Conservation (phyloP, 371 early-diverging fungal genomes). For the Mucor piriformis region DNA sequence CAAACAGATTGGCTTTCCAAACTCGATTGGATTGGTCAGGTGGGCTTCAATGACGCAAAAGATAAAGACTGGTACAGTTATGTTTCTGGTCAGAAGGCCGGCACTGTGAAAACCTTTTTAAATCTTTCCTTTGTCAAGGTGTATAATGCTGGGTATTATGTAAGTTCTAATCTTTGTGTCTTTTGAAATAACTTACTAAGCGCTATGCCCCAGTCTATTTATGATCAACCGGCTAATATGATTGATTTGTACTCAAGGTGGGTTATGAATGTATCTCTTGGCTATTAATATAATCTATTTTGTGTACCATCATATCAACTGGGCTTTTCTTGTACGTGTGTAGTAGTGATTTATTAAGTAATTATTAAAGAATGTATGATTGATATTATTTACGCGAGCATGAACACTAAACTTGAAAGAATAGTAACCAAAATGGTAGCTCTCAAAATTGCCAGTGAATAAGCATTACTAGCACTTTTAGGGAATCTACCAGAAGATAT, state of each 20-base stretch:
- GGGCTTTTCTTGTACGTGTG: neutral
- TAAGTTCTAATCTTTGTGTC: conserved; percentile 7
- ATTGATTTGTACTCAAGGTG: conserved; percentile 63
- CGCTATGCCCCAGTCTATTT: conserved; percentile 46
- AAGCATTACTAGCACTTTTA: neutral
- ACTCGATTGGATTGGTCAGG: conserved; percentile 51
- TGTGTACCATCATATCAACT: neutral
- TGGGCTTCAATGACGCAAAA: conserved; percentile 63
- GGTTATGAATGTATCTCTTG: conserved; percentile 28
- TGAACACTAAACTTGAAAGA: neutral
- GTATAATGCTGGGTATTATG: conserved; percentile 59
- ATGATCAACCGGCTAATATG: conserved; percentile 64
- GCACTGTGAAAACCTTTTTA: conserved; percentile 80
- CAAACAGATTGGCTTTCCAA: conserved; percentile 9
- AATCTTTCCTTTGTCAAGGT: conserved; percentile 47
- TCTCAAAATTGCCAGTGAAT: neutral
- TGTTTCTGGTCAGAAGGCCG: conserved; percentile 54
- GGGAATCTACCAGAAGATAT: conserved; percentile 19
- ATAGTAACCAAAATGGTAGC: neutral
- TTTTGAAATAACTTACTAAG: neutral
- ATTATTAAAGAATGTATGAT: neutral
- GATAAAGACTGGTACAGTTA: conserved; percentile 54
- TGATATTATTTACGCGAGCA: neutral
- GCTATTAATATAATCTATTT: neutral
- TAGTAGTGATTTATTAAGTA: neutral